phyloP scores from a whole-genome alignment of 2,329 filamentous ascomycete species.

The Aureobasidium pullulans region DNA sequence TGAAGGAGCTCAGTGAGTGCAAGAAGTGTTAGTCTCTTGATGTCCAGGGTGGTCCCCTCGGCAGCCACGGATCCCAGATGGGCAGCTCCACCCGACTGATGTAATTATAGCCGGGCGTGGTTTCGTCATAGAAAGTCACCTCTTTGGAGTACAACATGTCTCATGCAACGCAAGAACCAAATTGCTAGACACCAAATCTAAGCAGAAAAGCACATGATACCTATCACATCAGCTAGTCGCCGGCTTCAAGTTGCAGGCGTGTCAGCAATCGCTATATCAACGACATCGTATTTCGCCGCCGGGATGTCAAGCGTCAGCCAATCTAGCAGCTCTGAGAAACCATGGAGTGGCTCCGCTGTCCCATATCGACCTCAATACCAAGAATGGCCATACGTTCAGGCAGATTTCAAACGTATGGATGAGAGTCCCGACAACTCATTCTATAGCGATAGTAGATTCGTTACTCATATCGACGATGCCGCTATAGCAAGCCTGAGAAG shows the following conservation, averaged over 20 bases:
- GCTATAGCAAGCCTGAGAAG: constrained; percentile 37
- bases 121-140: neutral
- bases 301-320: constrained; percentile 6
- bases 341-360: constrained; percentile 14
- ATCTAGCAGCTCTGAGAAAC: neutral
- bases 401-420: constrained; percentile 36
- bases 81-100: neutral
- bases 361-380: constrained; percentile 25
- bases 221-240: neutral
- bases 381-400: constrained; percentile 28
- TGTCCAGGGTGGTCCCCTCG: neutral
- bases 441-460: constrained; percentile 40
- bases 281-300: neutral
- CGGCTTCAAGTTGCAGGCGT: neutral
- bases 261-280: constrained; percentile 8
- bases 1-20: no score
- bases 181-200: neutral
- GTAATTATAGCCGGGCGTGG: neutral
- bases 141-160: neutral
- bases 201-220: constrained; percentile 1
- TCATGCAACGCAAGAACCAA: neutral
- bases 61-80: neutral
- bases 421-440: constrained; percentile 30
- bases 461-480: constrained; percentile 47
- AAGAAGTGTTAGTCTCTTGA: neutral